phyloP scores from a whole-genome alignment of 208 protist species.

The Strigomonas galati region DNA sequence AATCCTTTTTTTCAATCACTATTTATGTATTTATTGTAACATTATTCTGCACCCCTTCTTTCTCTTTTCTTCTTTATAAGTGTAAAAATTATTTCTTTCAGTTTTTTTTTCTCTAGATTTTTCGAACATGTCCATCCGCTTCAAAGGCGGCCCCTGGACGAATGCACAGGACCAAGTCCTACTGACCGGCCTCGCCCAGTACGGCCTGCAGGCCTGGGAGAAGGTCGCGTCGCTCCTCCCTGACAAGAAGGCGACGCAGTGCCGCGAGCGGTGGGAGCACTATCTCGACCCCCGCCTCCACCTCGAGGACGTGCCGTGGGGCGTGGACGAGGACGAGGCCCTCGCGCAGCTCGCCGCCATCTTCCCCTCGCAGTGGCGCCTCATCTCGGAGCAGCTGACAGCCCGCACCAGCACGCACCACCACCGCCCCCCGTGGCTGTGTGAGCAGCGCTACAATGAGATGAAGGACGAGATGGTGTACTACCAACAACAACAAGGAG shows the following conservation, averaged over 20 bases:
- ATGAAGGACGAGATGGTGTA: slow-evolving; percentile 92
- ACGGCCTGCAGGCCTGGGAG: slow-evolving; percentile 99
- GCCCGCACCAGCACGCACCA: slow-evolving; percentile 62
- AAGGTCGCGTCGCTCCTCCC: slow-evolving; percentile 98
- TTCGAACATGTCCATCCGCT: slow-evolving; percentile 41
- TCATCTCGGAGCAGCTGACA: slow-evolving; percentile 93
- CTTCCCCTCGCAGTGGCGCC: slow-evolving; percentile 98
- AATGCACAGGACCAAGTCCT: slow-evolving; percentile 99
- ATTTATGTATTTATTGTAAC: background rate
- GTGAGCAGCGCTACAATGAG: slow-evolving; percentile 98
- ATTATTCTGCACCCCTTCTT: background rate
- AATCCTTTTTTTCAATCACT: background rate
- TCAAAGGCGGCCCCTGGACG: slow-evolving; percentile 99
- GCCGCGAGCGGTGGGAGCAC: slow-evolving; percentile 98
- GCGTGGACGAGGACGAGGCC: slow-evolving; percentile 98
- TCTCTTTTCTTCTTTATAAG: background rate
- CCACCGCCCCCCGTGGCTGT: slow-evolving; percentile 97
- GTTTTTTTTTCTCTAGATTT: slow-evolving; percentile 1
- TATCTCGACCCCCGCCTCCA: slow-evolving; percentile 99
- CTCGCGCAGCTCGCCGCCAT: slow-evolving; percentile 98
- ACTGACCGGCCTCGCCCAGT: slow-evolving; percentile 99
- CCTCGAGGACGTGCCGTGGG: slow-evolving; percentile 98
- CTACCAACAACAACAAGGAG: slow-evolving; percentile 30
- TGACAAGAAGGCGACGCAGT: slow-evolving; percentile 99
- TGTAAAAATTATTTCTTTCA: too few species aligned